Evolutionary conservation across 2,329 filamentous ascomycete species (phyloP).

Genomic region (Myrmaecium sp.): DNA sequence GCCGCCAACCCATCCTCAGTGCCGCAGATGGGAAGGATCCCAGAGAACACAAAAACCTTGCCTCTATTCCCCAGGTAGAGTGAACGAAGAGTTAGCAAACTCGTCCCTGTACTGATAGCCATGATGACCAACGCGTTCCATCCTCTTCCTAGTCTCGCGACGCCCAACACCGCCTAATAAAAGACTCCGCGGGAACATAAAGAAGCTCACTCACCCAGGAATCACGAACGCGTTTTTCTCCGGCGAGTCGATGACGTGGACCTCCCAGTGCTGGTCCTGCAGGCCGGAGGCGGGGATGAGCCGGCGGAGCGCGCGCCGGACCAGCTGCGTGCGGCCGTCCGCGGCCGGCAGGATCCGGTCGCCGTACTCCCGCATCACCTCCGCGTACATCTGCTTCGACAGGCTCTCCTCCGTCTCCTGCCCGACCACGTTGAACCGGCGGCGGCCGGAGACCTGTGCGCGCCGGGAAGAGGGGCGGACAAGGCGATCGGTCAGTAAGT

Average conservation of each 20-base stretch:
- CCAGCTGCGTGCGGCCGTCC: constrained; percentile 39
- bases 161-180: not conserved
- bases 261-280: constrained; percentile 45
- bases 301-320: constrained; percentile 46
- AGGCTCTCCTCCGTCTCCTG: constrained; percentile 37
- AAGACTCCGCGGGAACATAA: not conserved
- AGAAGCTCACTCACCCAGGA: constrained; percentile 32
- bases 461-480: not conserved
- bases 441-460: constrained; percentile 43
- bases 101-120: too few relatives aligned
- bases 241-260: constrained; percentile 55
- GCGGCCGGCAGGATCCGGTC: constrained; percentile 39
- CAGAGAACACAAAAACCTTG: constrained; percentile 65
- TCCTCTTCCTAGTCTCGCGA: not conserved
- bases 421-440: constrained; percentile 54
- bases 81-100: too few relatives aligned
- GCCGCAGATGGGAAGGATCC: constrained; percentile 49
- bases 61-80: constrained; percentile 26
- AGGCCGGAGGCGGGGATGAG: constrained; percentile 52
- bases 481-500: not conserved
- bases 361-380: constrained; percentile 38
- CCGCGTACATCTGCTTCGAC: constrained; percentile 37
- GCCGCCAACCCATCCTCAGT: constrained; percentile 56
- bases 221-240: constrained; percentile 62
- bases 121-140: too few relatives aligned